These are phyloP conservation scores for Croton laevigatus DNA, from an alignment of 441 rosid species.

Conservation along the genomic window DNA sequence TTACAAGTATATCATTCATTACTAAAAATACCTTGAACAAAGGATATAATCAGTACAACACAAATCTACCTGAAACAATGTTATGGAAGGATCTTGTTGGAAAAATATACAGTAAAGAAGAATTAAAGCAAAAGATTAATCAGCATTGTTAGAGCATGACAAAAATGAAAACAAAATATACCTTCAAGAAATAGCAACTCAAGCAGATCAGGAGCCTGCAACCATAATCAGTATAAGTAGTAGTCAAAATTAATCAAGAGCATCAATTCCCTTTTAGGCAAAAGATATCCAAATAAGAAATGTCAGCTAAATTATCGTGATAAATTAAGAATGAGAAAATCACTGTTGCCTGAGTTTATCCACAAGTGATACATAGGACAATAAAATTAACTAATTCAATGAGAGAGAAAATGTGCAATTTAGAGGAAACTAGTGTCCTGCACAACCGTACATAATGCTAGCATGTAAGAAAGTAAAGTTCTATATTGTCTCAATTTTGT, in stretches of 20 bases:
- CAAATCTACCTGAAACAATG: constrained; percentile 6
- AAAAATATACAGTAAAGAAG: background rate
- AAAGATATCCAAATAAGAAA: background rate
- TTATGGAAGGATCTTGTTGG: background rate
- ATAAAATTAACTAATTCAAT: background rate
- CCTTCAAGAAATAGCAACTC: constrained; percentile 70
- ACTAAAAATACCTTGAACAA: constrained; percentile 5
- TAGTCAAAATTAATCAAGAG: constrained; percentile 5
- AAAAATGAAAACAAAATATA: constrained; percentile 21
- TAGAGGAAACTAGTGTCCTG: background rate
- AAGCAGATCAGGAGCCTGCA: constrained; percentile 89
- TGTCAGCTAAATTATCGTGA: background rate
- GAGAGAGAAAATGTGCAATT: background rate
- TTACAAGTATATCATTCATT: constrained; percentile 13
- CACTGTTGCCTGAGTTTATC: background rate
- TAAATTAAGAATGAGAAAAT: background rate
- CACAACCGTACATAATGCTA: too few species aligned
- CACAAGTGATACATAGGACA: background rate
- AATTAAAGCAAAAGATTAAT: background rate
- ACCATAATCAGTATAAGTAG: constrained; percentile 11
- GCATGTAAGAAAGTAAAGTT: too few species aligned
- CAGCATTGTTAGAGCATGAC: background rate
- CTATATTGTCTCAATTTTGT: too few species aligned
- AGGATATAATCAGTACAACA: background rate
- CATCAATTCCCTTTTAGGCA: background rate